These are phyloP conservation scores for Cucurbita ficifolia DNA, from an alignment of 306 rosid genomes.

Conservation along the genomic window DNA sequence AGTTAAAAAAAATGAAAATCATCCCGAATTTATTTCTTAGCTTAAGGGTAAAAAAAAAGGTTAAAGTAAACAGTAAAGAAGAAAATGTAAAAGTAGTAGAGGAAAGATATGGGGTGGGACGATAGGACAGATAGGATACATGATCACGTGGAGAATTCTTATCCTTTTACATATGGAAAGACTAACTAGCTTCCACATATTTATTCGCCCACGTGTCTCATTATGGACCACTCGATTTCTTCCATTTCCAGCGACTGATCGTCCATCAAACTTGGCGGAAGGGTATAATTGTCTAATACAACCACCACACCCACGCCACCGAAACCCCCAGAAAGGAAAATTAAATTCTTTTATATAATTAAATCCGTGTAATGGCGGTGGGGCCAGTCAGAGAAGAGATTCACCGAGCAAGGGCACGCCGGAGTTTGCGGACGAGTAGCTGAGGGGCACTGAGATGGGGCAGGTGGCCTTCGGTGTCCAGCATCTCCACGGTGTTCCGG, in stretches of 20 bases:
- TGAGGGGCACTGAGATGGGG: slow-evolving; percentile 80
- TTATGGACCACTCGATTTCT: slow-evolving; percentile 10
- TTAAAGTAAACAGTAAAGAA: not conserved
- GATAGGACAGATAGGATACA: not conserved
- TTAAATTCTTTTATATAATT: not conserved
- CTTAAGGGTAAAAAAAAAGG: too few species aligned
- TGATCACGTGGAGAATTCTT: slow-evolving; percentile 51
- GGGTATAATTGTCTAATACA: not conserved
- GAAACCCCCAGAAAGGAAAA: not conserved
- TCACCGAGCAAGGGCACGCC: slow-evolving; percentile 42
- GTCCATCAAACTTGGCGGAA: not conserved
- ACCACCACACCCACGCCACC: not conserved
- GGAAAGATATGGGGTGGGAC: not conserved
- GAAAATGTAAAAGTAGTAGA: too few species aligned
- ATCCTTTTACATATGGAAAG: slow-evolving; percentile 23
- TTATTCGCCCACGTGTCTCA: slow-evolving; percentile 39
- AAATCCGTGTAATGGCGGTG: not conserved
- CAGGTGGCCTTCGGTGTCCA: slow-evolving; percentile 81
- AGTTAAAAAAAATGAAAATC: too few species aligned
- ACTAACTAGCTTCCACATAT: slow-evolving; percentile 21
- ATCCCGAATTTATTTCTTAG: too few species aligned
- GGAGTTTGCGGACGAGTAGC: slow-evolving; percentile 40
- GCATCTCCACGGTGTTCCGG: slow-evolving; percentile 50
- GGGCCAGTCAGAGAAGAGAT: not conserved
- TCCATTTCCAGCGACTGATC: not conserved